Evolutionary conservation across 2,329 filamentous ascomycete genomes (phyloP), one percentile per base, ranked within the genome.

Genomic region (Trichoderma sp.): DNA sequence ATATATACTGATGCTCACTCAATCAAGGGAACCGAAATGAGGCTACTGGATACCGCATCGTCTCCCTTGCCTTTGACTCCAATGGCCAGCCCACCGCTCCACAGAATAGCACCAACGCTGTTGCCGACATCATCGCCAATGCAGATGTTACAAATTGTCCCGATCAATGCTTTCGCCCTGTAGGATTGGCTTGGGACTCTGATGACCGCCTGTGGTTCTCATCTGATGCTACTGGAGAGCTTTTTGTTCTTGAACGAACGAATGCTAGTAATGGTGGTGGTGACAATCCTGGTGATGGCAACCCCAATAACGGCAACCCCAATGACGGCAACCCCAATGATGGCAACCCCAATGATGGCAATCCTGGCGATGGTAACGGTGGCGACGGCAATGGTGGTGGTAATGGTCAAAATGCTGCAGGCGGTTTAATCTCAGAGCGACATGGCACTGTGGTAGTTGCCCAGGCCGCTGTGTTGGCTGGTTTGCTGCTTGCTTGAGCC

Each of bases 211-310:
- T 93, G 9, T 92, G 87, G 80, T 86, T 92, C 82, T 87, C 83
- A 71, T 89, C 86, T 5, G 91, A 92, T 78, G 78, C 83, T 15
- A 90, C 89, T 0, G 91, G 90, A 6, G 90, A 93, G 82, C 86
- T 93, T 56, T 92, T 87, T 75, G 86, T 92, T 5, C 77, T 89
- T 67, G 76, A 79, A n/a, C 64, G 73, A 28, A 57, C 36, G 8
- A 69, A 62, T n/a, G 34, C 18, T n/a, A 36, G 51, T 11, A 34
- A 57, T 47, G 66, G 36, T 18, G 65, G 61, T 6, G 36, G 7
- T 3, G 34, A 30, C 21, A 28, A 39, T 26, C 21, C 56, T 26
- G 21, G 21, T 2, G 36, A 34, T 4, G 72, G 71, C 32, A 36
- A 36, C 30, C 73, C 70, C 28, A 76, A 72, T 43, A 12, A 36